Evolutionary conservation across 208 protist genomes (phyloP), one percentile per base, ranked within the genome.

Genomic region (Crithidia bombi): DNA sequence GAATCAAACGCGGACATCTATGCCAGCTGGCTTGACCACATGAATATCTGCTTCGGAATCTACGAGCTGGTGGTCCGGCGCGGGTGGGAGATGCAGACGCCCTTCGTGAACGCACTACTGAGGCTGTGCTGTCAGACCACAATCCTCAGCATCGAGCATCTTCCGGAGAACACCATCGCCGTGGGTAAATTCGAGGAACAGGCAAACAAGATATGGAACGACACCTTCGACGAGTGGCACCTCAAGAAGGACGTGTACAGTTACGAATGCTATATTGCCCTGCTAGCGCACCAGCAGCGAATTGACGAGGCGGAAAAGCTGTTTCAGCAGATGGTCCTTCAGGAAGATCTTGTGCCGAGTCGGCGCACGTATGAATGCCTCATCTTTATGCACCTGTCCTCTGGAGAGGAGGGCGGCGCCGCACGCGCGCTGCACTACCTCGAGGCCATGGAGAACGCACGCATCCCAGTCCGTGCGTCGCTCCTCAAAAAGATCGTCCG

Each of bases 311-410:
- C 91, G 21, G 88, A 96, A 65, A 91, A 87, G 65, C 59, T 92
- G 19, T 96, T 96, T 57, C 91, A 96, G 79, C 75, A 96, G 54
- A 89, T 94, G 82, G 82, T 91, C 25, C 55, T 96, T 44, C 83
- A 91, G 58, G 79, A 94, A 38, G 82, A 93, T 46, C 62, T 92
- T 36, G 81, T 79, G 62, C 89, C 91, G 17, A 92, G 76, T 36
- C 75, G 89, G 38, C 81, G 92, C 47, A 95, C 92, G 9, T 97
- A 95, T 63, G 87, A 95, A 49, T 89, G 82, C 41, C 76, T 97
- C n/a, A 86, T 97, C 67, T 93, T 95, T 62, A 97, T 97, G 92
- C 92, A 97, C 69, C 78, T 97, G 19, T 89, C 86, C 10, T 97
- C 92, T 3, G 92, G 92, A 32, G 92, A 97, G 65, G 92, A 97